Conservation (phyloP, 2,329 filamentous ascomycete species). For the Dothiorella sarmentorum region DNA sequence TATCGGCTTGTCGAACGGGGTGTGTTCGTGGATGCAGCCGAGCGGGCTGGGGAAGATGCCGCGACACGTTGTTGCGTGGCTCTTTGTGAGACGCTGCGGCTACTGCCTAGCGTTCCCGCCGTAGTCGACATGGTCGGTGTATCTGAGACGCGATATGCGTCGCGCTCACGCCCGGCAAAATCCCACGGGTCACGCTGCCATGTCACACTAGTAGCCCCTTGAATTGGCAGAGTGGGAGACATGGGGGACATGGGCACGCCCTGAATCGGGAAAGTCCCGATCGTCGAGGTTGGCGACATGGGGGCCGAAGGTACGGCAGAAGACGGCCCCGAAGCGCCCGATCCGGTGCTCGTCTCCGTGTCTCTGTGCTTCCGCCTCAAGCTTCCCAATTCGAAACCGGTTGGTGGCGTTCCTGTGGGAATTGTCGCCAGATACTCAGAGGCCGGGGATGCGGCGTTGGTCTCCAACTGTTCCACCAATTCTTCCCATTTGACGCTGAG, state of each 20-base stretch:
- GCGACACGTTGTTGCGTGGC: neutral
- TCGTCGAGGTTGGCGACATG: conserved; percentile 15
- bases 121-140: conserved; percentile 15
- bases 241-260: conserved; percentile 13
- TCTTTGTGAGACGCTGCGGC: conserved; percentile 16
- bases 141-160: conserved; percentile 13
- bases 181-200: conserved; percentile 18
- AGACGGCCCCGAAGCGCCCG: conserved; percentile 10
- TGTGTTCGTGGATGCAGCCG: conserved; percentile 9
- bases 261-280: conserved; percentile 15
- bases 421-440: conserved; percentile 21
- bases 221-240: conserved; percentile 8
- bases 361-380: conserved; percentile 21
- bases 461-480: conserved; percentile 47
- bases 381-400: conserved; percentile 26
- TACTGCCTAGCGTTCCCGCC: conserved; percentile 16
- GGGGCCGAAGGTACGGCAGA: conserved; percentile 6
- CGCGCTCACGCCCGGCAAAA: conserved; percentile 7
- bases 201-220: conserved; percentile 1
- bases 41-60: conserved; percentile 16
- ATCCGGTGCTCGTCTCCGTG: conserved; percentile 16
- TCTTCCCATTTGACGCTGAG: conserved; percentile 52
- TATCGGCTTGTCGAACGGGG: conserved; percentile 13
- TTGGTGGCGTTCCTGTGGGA: conserved; percentile 24
- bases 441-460: conserved; percentile 23